Conservation (phyloP, 495 filamentous ascomycete species). For the Annulohypoxylon moriforme region DNA sequence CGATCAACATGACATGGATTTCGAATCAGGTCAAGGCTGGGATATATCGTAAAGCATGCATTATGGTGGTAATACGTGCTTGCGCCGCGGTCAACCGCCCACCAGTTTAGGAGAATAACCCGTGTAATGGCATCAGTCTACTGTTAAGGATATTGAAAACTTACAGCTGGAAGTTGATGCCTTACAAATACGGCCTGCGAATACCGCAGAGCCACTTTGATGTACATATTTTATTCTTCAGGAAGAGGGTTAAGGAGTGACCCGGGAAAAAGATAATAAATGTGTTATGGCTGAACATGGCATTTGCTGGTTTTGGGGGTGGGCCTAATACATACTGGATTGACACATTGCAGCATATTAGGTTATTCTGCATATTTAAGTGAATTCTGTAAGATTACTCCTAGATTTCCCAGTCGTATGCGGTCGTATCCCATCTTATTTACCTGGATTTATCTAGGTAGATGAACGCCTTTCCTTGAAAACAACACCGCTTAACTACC, state of each 20-base stretch:
- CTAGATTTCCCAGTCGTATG: neutral
- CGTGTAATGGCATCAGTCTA: neutral
- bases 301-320: neutral
- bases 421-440: neutral
- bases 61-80: neutral
- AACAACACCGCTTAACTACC: too few species aligned
- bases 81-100: neutral
- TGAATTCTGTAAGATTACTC: neutral
- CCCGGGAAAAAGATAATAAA: neutral
- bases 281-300: neutral
- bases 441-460: neutral
- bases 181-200: neutral
- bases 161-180: neutral
- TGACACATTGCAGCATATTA: neutral
- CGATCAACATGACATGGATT: slow-evolving; percentile 49
- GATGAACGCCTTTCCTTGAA: neutral
- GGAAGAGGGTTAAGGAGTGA: neutral
- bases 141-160: neutral
- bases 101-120: neutral
- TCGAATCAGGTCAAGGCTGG: slow-evolving; percentile 45
- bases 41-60: slow-evolving; percentile 14
- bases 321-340: neutral
- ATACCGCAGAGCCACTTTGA: neutral
- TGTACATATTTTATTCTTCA: neutral
- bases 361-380: neutral